These are phyloP conservation scores for Neopestalotiopsis sp. DNA, from an alignment of 2,329 filamentous ascomycete genomes.

Conservation along the genomic window DNA sequence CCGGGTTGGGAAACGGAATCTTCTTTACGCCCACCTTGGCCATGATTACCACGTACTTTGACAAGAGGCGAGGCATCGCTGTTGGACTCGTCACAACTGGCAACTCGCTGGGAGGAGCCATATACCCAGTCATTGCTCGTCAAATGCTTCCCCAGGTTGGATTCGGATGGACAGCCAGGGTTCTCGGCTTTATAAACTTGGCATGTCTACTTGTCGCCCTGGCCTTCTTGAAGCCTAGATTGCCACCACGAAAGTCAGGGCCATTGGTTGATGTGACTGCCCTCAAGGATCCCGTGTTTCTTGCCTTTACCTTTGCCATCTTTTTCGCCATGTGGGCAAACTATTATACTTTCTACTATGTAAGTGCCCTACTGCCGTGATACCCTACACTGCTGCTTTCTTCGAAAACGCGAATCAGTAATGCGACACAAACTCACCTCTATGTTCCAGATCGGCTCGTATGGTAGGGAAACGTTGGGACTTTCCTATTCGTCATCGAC, in stretches of 20 bases:
- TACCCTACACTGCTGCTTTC: neutral
- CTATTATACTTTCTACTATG: slow-evolving; percentile 51
- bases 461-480: slow-evolving; percentile 36
- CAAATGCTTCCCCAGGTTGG: slow-evolving; percentile 35
- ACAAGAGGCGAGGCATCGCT: slow-evolving; percentile 56
- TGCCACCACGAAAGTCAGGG: slow-evolving; percentile 37
- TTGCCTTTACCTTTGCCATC: slow-evolving; percentile 39
- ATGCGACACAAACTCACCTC: slow-evolving; percentile 31
- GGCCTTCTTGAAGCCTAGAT: slow-evolving; percentile 36
- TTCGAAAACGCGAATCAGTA: neutral
- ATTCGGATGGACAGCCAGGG: slow-evolving; percentile 38
- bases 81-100: slow-evolving; percentile 65
- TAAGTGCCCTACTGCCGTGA: slow-evolving; percentile 24
- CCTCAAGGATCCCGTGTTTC: slow-evolving; percentile 37
- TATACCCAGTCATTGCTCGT: slow-evolving; percentile 51
- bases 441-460: slow-evolving; percentile 36
- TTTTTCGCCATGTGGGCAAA: slow-evolving; percentile 46
- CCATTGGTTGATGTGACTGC: slow-evolving; percentile 35
- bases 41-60: slow-evolving; percentile 67
- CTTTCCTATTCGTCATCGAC: slow-evolving; percentile 40
- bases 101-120: slow-evolving; percentile 57
- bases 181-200: slow-evolving; percentile 65
- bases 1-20: slow-evolving; percentile 58
- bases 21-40: slow-evolving; percentile 63
- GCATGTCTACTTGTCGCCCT: slow-evolving; percentile 78